These are phyloP conservation scores for Arbutus unedo DNA, from an alignment of 148 eudicot species.

Conservation along the genomic window DNA sequence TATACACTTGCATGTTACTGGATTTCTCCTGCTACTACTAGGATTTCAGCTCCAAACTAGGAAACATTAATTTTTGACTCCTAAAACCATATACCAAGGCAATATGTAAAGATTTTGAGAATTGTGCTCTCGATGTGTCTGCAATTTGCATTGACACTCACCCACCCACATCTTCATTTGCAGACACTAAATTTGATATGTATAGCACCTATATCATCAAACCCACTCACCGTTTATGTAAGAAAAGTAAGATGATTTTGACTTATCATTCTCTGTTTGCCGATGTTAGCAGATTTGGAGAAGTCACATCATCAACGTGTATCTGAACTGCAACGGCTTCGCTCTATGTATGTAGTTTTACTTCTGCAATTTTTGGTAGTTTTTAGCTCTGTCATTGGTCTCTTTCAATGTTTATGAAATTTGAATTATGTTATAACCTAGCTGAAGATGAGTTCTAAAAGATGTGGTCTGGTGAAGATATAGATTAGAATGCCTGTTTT, in stretches of 20 bases:
- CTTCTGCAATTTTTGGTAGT: slow-evolving; percentile 8
- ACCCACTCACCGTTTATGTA: background rate
- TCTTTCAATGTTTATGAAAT: background rate
- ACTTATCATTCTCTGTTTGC: slow-evolving; percentile 7
- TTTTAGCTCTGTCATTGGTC: background rate
- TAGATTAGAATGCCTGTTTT: background rate
- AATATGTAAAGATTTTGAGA: background rate
- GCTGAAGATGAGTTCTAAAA: background rate
- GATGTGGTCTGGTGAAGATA: background rate
- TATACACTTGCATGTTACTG: background rate
- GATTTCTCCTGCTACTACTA: background rate
- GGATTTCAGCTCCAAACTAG: no score
- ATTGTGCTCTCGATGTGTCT: background rate
- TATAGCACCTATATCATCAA: background rate
- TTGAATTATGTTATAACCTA: slow-evolving; percentile 1
- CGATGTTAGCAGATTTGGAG: slow-evolving; percentile 37
- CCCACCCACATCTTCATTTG: background rate
- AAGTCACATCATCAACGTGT: slow-evolving; percentile 84
- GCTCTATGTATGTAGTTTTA: slow-evolving; percentile 73
- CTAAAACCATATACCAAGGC: no score
- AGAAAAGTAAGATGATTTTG: background rate
- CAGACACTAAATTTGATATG: background rate
- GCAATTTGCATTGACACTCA: background rate
- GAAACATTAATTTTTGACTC: no score
- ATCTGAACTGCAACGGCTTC: slow-evolving; percentile 94